Base-by-base conservation (phyloP, 2,329 filamentous ascomycete genomes). In the Macrophomina pseudophaseolina region DNA sequence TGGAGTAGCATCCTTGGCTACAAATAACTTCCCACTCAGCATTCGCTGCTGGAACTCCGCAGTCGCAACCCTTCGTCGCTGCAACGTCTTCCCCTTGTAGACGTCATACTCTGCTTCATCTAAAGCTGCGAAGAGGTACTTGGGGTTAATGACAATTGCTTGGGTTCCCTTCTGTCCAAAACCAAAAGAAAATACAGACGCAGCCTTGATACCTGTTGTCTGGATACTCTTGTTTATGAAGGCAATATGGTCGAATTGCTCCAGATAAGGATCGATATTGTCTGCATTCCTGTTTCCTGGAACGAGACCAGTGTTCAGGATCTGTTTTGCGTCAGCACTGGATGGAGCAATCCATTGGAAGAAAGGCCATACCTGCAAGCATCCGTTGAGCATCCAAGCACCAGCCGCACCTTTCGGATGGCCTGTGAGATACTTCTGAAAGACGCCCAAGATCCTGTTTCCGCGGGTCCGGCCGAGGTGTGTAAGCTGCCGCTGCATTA, bases 151-250 rank as follows among this genome's bases (percentile, higher is more conserved):
- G 0, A 76, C 73, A 18, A 82, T 71, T 1, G 72, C 76, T 63
- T 80, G 74, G 0, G 74, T 79, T 6, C 80, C 79, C 67, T 83
- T 83, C 68, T 83, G 80, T 1, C 80, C 80, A 68, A 83, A 83
- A 0, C 80, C 81, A 65, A 83, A 83, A 1, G 77, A 81, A 4
- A 77, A 81, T 12, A 82, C 69, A 30, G 73, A 74, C 56, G 79
- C 77, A 3, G 80, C 80, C 38, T 78, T 79, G 5, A 79, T 52
- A 0, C 67, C 51, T 42, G 33, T 16, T 5, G 62, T 69, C 33
- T 69, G 68, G 1, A 78, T 70, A 1, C 70, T 70, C 12, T 71
- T 51, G 60, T 70, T 72, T 0, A 78, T 78, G 63, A 78, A 81
- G 1, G 74, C 71, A 5, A 81, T 71, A 44, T 77, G 72, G 23